Conservation (phyloP, 768 basidiomycete species). For the Leccinum disarticulatum region DNA sequence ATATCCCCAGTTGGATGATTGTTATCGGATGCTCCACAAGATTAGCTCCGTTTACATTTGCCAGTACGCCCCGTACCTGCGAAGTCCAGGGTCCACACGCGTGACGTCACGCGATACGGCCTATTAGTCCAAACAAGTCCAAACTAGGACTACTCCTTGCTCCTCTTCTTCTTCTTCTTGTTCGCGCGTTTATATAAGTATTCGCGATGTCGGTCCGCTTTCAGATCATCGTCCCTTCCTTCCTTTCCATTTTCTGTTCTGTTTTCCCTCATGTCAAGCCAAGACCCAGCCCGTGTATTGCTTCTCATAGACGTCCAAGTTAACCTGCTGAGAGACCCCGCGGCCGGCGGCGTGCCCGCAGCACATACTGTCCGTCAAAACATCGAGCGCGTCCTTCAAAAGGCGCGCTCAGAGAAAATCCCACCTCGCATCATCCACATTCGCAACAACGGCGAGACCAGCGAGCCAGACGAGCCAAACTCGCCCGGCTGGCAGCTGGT, state of each 20-base stretch:
- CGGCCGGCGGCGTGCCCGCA: conserved; percentile 53
- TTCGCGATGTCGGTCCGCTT: neutral
- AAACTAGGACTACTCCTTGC: neutral
- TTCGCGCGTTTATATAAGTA: conserved; percentile 17
- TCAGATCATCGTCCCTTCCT: neutral
- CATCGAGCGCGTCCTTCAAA: conserved; percentile 47
- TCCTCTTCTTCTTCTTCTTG: neutral
- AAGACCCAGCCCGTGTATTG: conserved; percentile 42
- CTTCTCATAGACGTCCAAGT: conserved; percentile 60
- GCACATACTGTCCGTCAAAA: conserved; percentile 44
- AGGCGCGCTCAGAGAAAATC: conserved; percentile 47
- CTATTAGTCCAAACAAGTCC: conserved; percentile 9
- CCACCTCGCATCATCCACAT: conserved; percentile 65
- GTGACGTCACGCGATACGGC: conserved; percentile 26
- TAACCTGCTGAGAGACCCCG: conserved; percentile 47
- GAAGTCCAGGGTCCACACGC: neutral
- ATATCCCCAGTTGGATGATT: neutral
- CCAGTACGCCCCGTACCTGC: neutral
- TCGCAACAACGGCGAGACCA: conserved; percentile 60
- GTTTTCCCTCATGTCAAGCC: conserved; percentile 6
- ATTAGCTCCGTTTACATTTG: neutral
- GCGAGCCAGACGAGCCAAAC: conserved; percentile 59
- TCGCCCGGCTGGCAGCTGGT: conserved; percentile 62
- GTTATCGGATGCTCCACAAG: neutral
- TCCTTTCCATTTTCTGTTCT: neutral